These are phyloP conservation scores for Diplodia corticola DNA, from an alignment of 2,329 filamentous ascomycete species.

Conservation along the genomic window DNA sequence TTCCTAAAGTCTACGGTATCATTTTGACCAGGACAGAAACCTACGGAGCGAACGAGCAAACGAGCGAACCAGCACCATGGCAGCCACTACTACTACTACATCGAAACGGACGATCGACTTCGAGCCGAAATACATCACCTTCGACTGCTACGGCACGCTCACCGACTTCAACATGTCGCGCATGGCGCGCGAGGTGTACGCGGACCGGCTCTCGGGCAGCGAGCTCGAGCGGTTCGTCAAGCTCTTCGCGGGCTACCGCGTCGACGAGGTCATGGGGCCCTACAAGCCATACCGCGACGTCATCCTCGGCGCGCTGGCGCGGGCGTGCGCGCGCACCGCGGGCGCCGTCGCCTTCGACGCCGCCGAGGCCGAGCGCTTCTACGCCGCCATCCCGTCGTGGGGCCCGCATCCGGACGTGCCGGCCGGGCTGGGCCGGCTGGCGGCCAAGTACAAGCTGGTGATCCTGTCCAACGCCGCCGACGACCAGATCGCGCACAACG, in stretches of 20 bases:
- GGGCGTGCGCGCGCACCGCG: slow-evolving; percentile 5
- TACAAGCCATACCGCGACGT: slow-evolving; percentile 23
- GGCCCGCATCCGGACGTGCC: slow-evolving; percentile 22
- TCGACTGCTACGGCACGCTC: slow-evolving; percentile 23
- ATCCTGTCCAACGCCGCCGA: slow-evolving; percentile 22
- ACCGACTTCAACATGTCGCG: slow-evolving; percentile 23
- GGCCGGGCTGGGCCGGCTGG: slow-evolving; percentile 6
- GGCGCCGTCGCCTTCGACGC: background rate
- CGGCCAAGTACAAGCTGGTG: slow-evolving; percentile 15
- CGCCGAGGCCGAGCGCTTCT: slow-evolving; percentile 5
- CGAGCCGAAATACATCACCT: slow-evolving; percentile 23
- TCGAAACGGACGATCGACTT: background rate
- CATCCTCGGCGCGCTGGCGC: slow-evolving; percentile 11
- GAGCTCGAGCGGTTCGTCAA: slow-evolving; percentile 21
- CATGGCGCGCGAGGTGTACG: slow-evolving; percentile 18
- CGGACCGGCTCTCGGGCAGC: background rate
- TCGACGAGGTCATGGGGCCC: slow-evolving; percentile 20
- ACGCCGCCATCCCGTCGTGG: slow-evolving; percentile 20
- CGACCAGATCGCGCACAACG: slow-evolving; percentile 21
- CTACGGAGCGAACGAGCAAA: too few species aligned
- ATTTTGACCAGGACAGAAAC: too few species aligned
- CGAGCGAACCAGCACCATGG: background rate
- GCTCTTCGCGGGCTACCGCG: slow-evolving; percentile 19
- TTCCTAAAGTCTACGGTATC: too few species aligned
- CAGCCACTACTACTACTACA: background rate